A percentile compares a stretch with the other conserved stretches of the same genome.
Evolutionary conservation across 371 early-diverging fungal species (phyloP).

Genomic region (Rhizopus microsporus): DNA sequence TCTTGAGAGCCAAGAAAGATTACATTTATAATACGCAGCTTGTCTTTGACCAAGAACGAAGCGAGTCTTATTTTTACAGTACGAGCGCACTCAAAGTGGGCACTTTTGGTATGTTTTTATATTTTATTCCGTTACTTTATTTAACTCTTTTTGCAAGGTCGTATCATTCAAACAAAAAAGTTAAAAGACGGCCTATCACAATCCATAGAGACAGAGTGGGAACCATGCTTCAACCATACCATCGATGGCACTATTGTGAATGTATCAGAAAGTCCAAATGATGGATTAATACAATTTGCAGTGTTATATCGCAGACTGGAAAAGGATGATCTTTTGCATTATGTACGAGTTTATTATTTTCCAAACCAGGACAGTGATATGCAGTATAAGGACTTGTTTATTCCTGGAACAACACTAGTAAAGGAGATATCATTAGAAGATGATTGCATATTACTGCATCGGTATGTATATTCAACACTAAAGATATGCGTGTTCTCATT

Average conservation of each 20-base stretch:
- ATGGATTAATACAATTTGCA: slow-evolving; percentile 26
- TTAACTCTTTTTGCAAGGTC: slow-evolving; percentile 9
- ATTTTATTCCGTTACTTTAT: not conserved
- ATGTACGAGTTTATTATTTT: slow-evolving; percentile 42
- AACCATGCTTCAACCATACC: slow-evolving; percentile 28
- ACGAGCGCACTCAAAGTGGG: slow-evolving; percentile 19
- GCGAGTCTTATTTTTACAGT: slow-evolving; percentile 17
- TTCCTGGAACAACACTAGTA: slow-evolving; percentile 45
- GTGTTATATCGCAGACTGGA: slow-evolving; percentile 40
- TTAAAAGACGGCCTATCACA: slow-evolving; percentile 12
- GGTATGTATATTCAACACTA: slow-evolving; percentile 20
- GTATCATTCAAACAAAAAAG: slow-evolving; percentile 21
- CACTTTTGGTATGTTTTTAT: slow-evolving; percentile 16
- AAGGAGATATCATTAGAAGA: slow-evolving; percentile 37
- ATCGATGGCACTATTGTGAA: slow-evolving; percentile 35
- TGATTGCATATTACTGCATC: slow-evolving; percentile 34
- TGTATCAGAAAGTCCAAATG: slow-evolving; percentile 16
- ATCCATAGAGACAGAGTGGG: slow-evolving; percentile 27
- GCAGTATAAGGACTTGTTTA: slow-evolving; percentile 37
- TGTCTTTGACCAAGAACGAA: slow-evolving; percentile 25
- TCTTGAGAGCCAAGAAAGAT: slow-evolving; percentile 23
- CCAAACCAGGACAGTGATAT: not conserved
- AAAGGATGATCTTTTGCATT: slow-evolving; percentile 33
- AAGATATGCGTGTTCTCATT: not conserved
- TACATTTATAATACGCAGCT: slow-evolving; percentile 42